Evolutionary conservation across 2,329 filamentous ascomycete species (phyloP).

Genomic region (Fusarium multiceps): DNA sequence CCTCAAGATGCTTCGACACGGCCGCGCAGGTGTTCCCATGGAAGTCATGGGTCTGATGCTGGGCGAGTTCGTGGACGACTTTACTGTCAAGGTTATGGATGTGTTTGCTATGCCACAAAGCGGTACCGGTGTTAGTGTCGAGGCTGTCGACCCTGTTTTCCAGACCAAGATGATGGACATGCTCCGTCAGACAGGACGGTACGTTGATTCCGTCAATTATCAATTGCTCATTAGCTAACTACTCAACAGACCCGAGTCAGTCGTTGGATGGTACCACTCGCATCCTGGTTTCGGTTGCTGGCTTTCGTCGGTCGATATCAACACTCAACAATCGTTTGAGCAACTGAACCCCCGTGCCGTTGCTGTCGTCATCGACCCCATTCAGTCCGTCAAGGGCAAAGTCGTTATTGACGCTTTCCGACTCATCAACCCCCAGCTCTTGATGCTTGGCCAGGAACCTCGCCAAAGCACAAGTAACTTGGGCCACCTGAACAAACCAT

Average conservation of each 20-base stretch:
- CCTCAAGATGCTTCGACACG: slow-evolving; percentile 98
- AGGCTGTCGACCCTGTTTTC: slow-evolving; percentile 98
- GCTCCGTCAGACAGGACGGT: slow-evolving; percentile 96
- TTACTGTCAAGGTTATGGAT: slow-evolving; percentile 97
- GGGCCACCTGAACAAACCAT: slow-evolving; percentile 98
- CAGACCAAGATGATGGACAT: slow-evolving; percentile 99
- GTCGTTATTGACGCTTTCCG: slow-evolving; percentile 99
- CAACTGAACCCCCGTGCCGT: slow-evolving; percentile 96
- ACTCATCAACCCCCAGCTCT: slow-evolving; percentile 95
- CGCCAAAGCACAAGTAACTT: slow-evolving; percentile 98
- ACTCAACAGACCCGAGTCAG: slow-evolving; percentile 82
- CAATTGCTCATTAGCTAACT: slow-evolving; percentile 28
- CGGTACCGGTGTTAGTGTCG: slow-evolving; percentile 96
- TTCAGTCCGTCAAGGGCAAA: slow-evolving; percentile 99
- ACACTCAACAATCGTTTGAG: slow-evolving; percentile 99
- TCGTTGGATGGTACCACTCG: slow-evolving; percentile 99
- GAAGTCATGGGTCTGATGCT: slow-evolving; percentile 99
- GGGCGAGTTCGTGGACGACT: slow-evolving; percentile 98
- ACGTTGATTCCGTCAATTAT: slow-evolving; percentile 47
- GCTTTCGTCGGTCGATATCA: slow-evolving; percentile 99
- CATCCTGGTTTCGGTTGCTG: slow-evolving; percentile 99
- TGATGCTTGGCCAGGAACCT: slow-evolving; percentile 98
- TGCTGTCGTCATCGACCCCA: slow-evolving; percentile 97
- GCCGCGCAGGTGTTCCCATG: slow-evolving; percentile 97
- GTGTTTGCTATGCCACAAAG: slow-evolving; percentile 99